Evolutionary conservation across 2,329 filamentous ascomycete genomes (phyloP).

Genomic region (Colletotrichum cordylinicola): DNA sequence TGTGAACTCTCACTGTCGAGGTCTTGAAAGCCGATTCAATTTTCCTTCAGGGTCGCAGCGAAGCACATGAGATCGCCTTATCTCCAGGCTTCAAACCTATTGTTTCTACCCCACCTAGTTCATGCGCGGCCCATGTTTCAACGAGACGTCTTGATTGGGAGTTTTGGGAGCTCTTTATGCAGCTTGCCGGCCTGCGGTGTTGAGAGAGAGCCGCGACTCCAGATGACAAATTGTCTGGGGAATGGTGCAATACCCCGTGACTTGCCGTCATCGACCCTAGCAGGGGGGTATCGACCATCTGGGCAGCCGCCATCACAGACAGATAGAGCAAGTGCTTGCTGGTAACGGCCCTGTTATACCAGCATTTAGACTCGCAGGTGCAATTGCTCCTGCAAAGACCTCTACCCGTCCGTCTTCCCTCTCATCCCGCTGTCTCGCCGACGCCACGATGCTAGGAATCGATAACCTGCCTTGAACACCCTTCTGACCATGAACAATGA

Average conservation of each 20-base stretch:
- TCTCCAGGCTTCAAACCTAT: slow-evolving; percentile 5
- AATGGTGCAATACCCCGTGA: slow-evolving; percentile 71
- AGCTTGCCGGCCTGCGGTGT: slow-evolving; percentile 21
- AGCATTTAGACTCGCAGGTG: slow-evolving; percentile 18
- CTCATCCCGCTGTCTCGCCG: slow-evolving; percentile 9
- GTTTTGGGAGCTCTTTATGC: slow-evolving; percentile 18
- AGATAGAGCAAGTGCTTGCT: slow-evolving; percentile 17
- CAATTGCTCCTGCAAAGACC: slow-evolving; percentile 7
- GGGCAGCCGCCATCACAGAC: slow-evolving; percentile 18
- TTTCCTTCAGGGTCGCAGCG: slow-evolving; percentile 5
- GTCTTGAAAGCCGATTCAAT: background rate
- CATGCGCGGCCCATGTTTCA: slow-evolving; percentile 22
- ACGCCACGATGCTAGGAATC: slow-evolving; percentile 24
- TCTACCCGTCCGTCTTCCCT: slow-evolving; percentile 10
- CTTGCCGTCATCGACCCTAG: slow-evolving; percentile 34
- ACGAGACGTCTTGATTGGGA: slow-evolving; percentile 35
- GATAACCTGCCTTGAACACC: slow-evolving; percentile 21
- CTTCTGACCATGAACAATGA: slow-evolving; percentile 42
- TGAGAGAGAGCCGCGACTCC: slow-evolving; percentile 26
- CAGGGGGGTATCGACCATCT: slow-evolving; percentile 19
- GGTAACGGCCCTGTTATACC: background rate
- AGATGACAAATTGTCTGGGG: slow-evolving; percentile 45
- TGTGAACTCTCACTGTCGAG: background rate
- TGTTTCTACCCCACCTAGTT: slow-evolving; percentile 18
- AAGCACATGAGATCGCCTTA: slow-evolving; percentile 14